Percentiles rank a stretch among this genome's conserved stretches.
phyloP scores from a whole-genome alignment of 805 yeast genomes.

The Wickerhamiella sergipiensis region DNA sequence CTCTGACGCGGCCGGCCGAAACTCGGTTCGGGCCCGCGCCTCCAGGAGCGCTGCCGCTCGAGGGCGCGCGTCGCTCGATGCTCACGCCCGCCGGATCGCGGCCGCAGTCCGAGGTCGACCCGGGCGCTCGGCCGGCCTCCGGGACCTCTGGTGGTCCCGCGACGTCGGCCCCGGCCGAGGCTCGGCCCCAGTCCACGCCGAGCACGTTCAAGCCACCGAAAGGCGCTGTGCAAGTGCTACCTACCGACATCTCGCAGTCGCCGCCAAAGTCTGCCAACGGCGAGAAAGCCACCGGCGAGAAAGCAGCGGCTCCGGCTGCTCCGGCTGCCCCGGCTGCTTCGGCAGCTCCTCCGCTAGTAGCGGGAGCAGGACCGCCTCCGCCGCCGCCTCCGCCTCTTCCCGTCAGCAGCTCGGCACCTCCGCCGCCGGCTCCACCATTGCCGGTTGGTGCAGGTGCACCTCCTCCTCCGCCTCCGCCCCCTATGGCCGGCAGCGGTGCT shows the following conservation, averaged over 20 bases:
- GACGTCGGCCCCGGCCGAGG: no score
- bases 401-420: conserved; percentile 14
- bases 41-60: neutral
- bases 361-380: conserved; percentile 12
- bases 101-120: neutral
- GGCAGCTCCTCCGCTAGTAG: neutral
- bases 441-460: conserved; percentile 18
- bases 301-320: no score
- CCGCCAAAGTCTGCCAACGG: neutral
- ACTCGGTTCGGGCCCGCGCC: neutral
- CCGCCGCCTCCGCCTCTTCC: conserved; percentile 19
- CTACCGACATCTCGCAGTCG: neutral
- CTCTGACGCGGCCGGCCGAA: neutral
- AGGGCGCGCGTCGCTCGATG: neutral
- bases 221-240: neutral
- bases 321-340: no score
- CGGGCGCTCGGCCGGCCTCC: no score
- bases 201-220: neutral
- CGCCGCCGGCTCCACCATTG: conserved; percentile 8
- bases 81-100: neutral
- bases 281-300: no score
- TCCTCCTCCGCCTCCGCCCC: conserved; percentile 18
- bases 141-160: no score
- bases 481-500: conserved; percentile 14
- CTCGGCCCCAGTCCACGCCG: neutral